phyloP scores from a whole-genome alignment of 2,329 filamentous ascomycete species.

The Ophiostoma perfectum region DNA sequence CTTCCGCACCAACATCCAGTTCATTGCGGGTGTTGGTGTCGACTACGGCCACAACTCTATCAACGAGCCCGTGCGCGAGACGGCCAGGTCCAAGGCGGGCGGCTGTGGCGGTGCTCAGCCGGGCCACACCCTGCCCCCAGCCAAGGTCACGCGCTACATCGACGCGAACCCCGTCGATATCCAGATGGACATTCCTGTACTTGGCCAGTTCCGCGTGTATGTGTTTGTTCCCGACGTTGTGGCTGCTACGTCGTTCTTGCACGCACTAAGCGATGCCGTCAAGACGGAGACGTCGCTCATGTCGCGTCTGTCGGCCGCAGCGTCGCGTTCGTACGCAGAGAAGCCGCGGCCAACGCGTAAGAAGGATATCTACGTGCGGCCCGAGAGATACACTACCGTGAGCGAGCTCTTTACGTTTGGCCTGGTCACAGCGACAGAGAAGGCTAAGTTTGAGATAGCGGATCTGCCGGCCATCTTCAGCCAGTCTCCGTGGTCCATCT shows the following conservation, averaged over 20 bases:
- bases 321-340: constrained; percentile 54
- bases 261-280: constrained; percentile 51
- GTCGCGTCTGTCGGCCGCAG: constrained; percentile 52
- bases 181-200: constrained; percentile 69
- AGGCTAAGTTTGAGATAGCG: constrained; percentile 57
- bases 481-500: constrained; percentile 64
- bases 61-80: constrained; percentile 34
- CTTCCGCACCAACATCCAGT: constrained; percentile 59
- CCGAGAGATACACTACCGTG: constrained; percentile 62
- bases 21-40: constrained; percentile 62
- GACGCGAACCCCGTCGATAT: constrained; percentile 73
- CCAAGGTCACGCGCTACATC: constrained; percentile 66
- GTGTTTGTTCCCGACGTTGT: constrained; percentile 60
- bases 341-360: constrained; percentile 52
- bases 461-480: constrained; percentile 58
- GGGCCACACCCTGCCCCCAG: constrained; percentile 56
- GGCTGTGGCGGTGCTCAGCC: constrained; percentile 40
- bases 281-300: constrained; percentile 49
- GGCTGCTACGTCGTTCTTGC: constrained; percentile 51
- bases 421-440: constrained; percentile 59
- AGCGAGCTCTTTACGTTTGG: constrained; percentile 65
- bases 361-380: constrained; percentile 61
- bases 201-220: constrained; percentile 74
- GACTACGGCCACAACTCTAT: constrained; percentile 49
- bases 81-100: neutral